These are phyloP conservation scores for Colletotrichum tropicale DNA, from an alignment of 2,329 filamentous ascomycete species.

Conservation along the genomic window DNA sequence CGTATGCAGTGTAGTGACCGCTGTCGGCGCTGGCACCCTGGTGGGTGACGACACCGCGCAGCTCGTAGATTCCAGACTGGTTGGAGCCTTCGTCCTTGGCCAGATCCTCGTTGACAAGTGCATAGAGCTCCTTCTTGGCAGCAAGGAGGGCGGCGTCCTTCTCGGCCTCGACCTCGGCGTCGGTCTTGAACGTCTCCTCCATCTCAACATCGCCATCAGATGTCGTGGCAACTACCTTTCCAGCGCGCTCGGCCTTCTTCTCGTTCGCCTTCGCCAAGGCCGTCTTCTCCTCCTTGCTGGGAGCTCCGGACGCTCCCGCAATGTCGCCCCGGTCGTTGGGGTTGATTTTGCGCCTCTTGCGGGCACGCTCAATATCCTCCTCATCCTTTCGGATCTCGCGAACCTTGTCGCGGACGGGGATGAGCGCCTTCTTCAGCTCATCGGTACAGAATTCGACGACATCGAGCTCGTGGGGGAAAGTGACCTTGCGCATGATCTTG, in stretches of 20 bases:
- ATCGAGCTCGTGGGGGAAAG: conserved; percentile 92
- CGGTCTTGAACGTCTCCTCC: conserved; percentile 83
- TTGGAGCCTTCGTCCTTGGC: conserved; percentile 82
- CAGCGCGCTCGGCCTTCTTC: conserved; percentile 40
- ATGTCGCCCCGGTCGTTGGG: conserved; percentile 51
- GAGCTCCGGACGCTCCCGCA: conserved; percentile 45
- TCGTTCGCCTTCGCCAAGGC: conserved; percentile 50
- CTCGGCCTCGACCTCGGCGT: conserved; percentile 90
- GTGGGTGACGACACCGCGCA: conserved; percentile 92
- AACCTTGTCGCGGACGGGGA: conserved; percentile 96
- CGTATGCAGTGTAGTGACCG: conserved; percentile 96
- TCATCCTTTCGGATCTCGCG: conserved; percentile 95
- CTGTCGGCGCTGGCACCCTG: conserved; percentile 97
- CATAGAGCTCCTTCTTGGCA: conserved; percentile 87
- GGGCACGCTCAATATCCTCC: conserved; percentile 87
- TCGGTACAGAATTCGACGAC: conserved; percentile 95
- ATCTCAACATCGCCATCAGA: conserved; percentile 76
- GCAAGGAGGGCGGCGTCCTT: conserved; percentile 74
- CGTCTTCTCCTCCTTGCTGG: conserved; percentile 53
- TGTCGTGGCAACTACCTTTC: conserved; percentile 32
- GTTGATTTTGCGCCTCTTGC: conserved; percentile 84
- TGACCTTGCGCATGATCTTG: conserved; percentile 99
- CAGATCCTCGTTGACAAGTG: conserved; percentile 77
- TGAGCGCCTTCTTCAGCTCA: conserved; percentile 78
- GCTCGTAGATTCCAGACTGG: conserved; percentile 93